Base-by-base conservation (phyloP, 2,329 filamentous ascomycete genomes). In the Dactylonectria estremocensis region DNA sequence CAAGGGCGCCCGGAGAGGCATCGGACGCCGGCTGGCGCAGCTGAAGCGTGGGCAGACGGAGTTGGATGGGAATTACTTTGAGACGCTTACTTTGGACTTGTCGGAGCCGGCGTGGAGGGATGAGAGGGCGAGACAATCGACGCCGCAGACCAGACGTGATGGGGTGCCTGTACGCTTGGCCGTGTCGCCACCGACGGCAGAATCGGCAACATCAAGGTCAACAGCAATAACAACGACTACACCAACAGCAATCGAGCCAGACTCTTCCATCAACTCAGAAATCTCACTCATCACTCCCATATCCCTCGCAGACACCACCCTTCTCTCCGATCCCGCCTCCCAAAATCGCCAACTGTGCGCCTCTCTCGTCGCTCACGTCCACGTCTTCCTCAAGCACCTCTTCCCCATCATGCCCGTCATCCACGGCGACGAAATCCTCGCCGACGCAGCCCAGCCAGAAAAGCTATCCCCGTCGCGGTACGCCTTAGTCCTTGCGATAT, bases 341-440 rank as follows among this genome's bases (percentile, higher is more conserved):
- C 52, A 72, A 28, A 74, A 63, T 54, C 72, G 71, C 33, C 71
- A 64, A 35, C 66, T 78, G 13, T 72, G 73, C 2, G 45, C 62
- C 0, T 74, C 72, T 2, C 69, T 79, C 7, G 63, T 68, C 28
- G 73, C 77, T 14, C 77, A 79, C 57, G 64, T 79, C 33, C 72
- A 69, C 9, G 71, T 76, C 40, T 79, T 79, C 53, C 70, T 79
- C n/a, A 71, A 70, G n/a, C 68, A 75, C n/a, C 58, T 79, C 14
- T 79, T 77, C 40, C 77, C 78, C 1, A 79, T 79, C 5, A 78
- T 79, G 77, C 78, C 78, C 16, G 76, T 77, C 0, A 64, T 79
- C 7, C 71, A 78, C 22, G 76, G 71, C 20, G 63, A 76, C 4
- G 73, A 75, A n/a, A 67, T 79, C 16, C 59, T 77, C 2, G 40